Evolutionary conservation across 192 early-diverging fungal species (phyloP), one percentile per base, ranked within the genome.

Genomic region (Linnemannia zychae): DNA sequence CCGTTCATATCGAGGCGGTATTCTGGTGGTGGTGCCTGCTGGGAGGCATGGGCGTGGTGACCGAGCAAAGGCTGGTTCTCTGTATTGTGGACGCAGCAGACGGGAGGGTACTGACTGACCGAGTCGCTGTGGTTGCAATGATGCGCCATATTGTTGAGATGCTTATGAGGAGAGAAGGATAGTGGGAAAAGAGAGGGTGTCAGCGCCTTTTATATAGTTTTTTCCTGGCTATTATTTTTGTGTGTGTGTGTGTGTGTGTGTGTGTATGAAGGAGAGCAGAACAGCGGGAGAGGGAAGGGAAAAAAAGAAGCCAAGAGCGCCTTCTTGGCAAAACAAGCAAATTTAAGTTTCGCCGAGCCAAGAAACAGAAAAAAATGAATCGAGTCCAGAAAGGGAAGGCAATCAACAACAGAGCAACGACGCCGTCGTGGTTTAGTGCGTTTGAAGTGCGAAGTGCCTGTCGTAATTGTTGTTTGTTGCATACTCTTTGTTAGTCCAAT

Each of bases 41-140:
- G 48, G 63, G 69, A 9, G 66, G 46, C n/a, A 33, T 77, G 78
- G 31, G 48, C 20, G 52, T 81, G 80, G 66, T 81, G n/a, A 22
- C 80, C 80, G 6, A 81, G 74, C 52, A 81, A 22, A 37, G 80
- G 74, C 13, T 75, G 80, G 17, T 24, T 36, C 68, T 81, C 74
- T 28, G 60, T 11, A 33, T 68, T 66, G 50, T 76, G 57, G 4
- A 76, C 80, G 40, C 80, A 81, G 74, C 80, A 76, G 31, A 81
- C 48, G 17, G 80, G 68, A 11, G 50, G 53, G 69, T 67, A 72
- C 18, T 52, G 46, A 16, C 67, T 70, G 36, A 48, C 31, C 17
- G 72, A 70, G 34, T 74, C 28, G 50, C 37, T 37, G 57, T 79
- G 72, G 47, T 79, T 72, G 77, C 76, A 71, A 49, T 72, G 33